A percentile compares a stretch with the other conserved stretches of the same genome.
Conservation (phyloP, 495 filamentous ascomycete genomes). For the Daldinia concentrica region DNA sequence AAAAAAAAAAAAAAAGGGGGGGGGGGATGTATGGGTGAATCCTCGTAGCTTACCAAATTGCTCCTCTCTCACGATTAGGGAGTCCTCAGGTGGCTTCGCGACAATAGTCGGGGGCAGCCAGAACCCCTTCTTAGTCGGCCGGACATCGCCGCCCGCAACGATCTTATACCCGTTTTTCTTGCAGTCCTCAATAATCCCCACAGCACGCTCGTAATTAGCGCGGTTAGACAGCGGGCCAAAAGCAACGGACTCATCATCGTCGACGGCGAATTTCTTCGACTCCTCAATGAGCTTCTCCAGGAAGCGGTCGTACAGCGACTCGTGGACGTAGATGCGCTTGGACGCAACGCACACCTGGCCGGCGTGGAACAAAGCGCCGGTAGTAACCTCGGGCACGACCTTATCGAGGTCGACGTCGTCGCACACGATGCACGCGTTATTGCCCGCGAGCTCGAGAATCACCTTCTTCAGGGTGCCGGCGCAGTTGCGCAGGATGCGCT, state of each 20-base stretch:
- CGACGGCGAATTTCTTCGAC: slow-evolving; percentile 61
- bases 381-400: slow-evolving; percentile 60
- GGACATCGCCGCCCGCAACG: slow-evolving; percentile 50
- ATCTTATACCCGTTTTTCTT: slow-evolving; percentile 56
- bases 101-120: slow-evolving; percentile 62
- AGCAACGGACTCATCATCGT: slow-evolving; percentile 50
- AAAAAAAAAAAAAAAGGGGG: background rate
- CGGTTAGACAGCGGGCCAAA: slow-evolving; percentile 69
- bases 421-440: slow-evolving; percentile 73
- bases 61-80: slow-evolving; percentile 57
- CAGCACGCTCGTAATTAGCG: slow-evolving; percentile 65
- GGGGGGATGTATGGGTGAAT: background rate
- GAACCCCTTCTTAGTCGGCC: slow-evolving; percentile 51
- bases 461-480: slow-evolving; percentile 68
- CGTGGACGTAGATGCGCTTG: slow-evolving; percentile 76
- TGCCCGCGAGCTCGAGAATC: slow-evolving; percentile 67
- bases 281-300: slow-evolving; percentile 62
- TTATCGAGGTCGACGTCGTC: slow-evolving; percentile 71
- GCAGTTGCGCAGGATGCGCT: slow-evolving; percentile 68
- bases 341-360: slow-evolving; percentile 64
- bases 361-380: slow-evolving; percentile 66
- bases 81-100: slow-evolving; percentile 57
- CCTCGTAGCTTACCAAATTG: slow-evolving; percentile 53
- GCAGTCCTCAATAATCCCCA: slow-evolving; percentile 56
- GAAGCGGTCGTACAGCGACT: slow-evolving; percentile 71